Conservation (phyloP, 1,284 basidiomycete species). For the Kalmanozyma brasiliensis region DNA sequence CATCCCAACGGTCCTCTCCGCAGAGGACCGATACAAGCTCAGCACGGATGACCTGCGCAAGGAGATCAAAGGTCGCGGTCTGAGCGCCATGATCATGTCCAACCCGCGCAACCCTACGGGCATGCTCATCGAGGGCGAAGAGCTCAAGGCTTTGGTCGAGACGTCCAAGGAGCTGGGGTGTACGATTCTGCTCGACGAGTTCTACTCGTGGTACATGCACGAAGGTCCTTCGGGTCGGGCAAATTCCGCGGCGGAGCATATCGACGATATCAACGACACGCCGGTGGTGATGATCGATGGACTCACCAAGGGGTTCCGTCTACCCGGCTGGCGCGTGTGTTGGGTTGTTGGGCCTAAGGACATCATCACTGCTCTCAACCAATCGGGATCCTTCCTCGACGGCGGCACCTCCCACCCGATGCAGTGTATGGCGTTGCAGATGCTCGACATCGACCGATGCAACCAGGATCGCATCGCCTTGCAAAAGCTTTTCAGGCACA, state of each 20-base stretch:
- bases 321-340: constrained; percentile 72
- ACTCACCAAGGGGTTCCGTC: constrained; percentile 81
- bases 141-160: constrained; percentile 81
- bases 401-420: constrained; percentile 56
- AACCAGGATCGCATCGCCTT: constrained; percentile 76
- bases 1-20: constrained; percentile 70
- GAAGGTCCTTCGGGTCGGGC: constrained; percentile 80
- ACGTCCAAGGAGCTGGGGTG: constrained; percentile 77
- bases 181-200: constrained; percentile 88
- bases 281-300: constrained; percentile 88
- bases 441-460: constrained; percentile 72
- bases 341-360: constrained; percentile 80
- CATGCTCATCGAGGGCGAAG: constrained; percentile 75
- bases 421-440: constrained; percentile 56
- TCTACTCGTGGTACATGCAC: constrained; percentile 89
- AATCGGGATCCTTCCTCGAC: constrained; percentile 57
- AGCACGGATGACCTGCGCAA: constrained; percentile 74
- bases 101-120: constrained; percentile 94
- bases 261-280: constrained; percentile 85
- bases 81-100: constrained; percentile 85
- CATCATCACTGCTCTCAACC: constrained; percentile 55
- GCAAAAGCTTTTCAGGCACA: constrained; percentile 80
- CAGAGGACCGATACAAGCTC: constrained; percentile 75
- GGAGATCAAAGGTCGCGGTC: constrained; percentile 71
- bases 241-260: constrained; percentile 82